A percentile compares a stretch with the other conserved stretches of the same genome.
Evolutionary conservation across 2,329 filamentous ascomycete species (phyloP).

Genomic region (Epicoccum nigrum): DNA sequence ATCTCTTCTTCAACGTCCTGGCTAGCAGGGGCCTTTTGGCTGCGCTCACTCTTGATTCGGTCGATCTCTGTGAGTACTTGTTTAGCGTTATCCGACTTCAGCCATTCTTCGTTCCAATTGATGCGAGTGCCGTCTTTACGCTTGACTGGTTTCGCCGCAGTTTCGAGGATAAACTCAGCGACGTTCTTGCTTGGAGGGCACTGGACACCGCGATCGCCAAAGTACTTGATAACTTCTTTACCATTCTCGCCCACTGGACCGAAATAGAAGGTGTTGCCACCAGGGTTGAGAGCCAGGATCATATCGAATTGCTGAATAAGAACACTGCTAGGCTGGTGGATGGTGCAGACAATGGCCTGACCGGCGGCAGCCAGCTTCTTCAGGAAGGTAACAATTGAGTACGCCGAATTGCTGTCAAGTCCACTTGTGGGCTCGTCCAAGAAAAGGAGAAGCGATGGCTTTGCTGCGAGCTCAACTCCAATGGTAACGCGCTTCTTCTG

Average conservation of each 20-base stretch:
- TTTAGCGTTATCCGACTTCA: constrained; percentile 66
- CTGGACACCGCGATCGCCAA: constrained; percentile 67
- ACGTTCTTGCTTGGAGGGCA: constrained; percentile 72
- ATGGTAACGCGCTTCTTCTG: constrained; percentile 76
- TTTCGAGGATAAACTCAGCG: constrained; percentile 70
- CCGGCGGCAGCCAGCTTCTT: constrained; percentile 70
- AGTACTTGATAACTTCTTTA: constrained; percentile 69
- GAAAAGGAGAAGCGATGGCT: constrained; percentile 71
- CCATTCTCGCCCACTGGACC: constrained; percentile 73
- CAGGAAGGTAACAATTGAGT: constrained; percentile 70
- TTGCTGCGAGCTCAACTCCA: constrained; percentile 68
- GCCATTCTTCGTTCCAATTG: constrained; percentile 80
- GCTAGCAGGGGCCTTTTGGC: constrained; percentile 49
- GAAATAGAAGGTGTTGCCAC: constrained; percentile 76
- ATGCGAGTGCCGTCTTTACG: constrained; percentile 61
- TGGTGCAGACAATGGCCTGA: constrained; percentile 75
- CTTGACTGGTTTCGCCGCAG: constrained; percentile 63
- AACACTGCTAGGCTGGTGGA: constrained; percentile 73
- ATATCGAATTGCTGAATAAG: constrained; percentile 76
- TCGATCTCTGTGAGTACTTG: constrained; percentile 69
- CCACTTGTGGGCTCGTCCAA: constrained; percentile 75
- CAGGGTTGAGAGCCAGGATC: constrained; percentile 71
- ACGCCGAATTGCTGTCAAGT: constrained; percentile 72
- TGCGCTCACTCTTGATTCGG: constrained; percentile 64
- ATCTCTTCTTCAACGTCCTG: constrained; percentile 32